A percentile compares a stretch with the other conserved stretches of the same genome.
Conservation (phyloP, 2,329 filamentous ascomycete genomes). For the Stagonosporopsis chrysanthemi region DNA sequence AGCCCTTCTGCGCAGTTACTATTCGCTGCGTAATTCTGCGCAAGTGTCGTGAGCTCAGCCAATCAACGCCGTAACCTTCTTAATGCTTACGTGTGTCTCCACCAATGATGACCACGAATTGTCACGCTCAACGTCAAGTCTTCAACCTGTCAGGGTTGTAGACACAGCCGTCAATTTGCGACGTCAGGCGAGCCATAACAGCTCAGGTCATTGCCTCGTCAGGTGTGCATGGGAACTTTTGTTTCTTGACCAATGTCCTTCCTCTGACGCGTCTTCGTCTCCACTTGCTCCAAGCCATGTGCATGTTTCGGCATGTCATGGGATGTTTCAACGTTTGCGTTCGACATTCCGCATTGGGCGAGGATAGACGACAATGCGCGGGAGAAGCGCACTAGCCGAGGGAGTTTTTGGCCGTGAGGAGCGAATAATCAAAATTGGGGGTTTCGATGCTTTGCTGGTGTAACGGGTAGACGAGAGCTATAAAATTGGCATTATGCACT, state of each 20-base stretch:
- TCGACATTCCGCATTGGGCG: constrained; percentile 9
- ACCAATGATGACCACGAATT: constrained; percentile 18
- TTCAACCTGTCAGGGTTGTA: constrained; percentile 2
- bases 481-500: constrained; percentile 11
- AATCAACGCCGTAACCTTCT: neutral
- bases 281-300: constrained; percentile 6
- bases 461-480: constrained; percentile 14
- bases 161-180: constrained; percentile 1
- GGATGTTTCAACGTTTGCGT: constrained; percentile 16
- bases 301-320: constrained; percentile 18
- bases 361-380: constrained; percentile 12
- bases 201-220: neutral
- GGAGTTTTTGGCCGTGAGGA: neutral
- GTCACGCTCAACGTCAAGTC: constrained; percentile 9
- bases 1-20: constrained; percentile 1
- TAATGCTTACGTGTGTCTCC: constrained; percentile 21
- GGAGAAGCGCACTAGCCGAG: constrained; percentile 8
- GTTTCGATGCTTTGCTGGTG: constrained; percentile 7
- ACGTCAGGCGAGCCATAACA: constrained; percentile 2
- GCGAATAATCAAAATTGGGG: neutral
- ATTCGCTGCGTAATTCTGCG: constrained; percentile 9
- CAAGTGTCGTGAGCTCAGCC: constrained; percentile 8
- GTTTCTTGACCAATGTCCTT: constrained; percentile 5
- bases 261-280: constrained; percentile 9
- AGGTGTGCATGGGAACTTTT: neutral